Conservation (phyloP, 1,284 basidiomycete genomes). For the Coniophora puteana region DNA sequence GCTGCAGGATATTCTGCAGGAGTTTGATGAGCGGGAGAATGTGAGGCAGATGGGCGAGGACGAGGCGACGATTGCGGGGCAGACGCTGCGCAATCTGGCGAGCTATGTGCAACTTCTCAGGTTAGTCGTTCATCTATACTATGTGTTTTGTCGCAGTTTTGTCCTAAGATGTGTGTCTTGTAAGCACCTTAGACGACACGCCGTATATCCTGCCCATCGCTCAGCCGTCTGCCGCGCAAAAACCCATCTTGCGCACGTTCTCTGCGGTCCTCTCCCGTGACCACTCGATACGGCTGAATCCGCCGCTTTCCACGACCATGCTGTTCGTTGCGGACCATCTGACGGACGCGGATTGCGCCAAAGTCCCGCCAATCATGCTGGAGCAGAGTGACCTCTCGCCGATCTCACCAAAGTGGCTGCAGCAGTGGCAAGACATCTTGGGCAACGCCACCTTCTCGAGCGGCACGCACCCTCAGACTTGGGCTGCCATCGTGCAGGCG, state of each 20-base stretch:
- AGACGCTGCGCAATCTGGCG: constrained; percentile 52
- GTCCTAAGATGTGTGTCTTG: too few species aligned
- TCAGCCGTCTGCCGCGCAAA: constrained; percentile 46
- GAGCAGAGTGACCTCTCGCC: constrained; percentile 65
- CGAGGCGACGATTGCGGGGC: constrained; percentile 58
- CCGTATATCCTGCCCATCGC: constrained; percentile 52
- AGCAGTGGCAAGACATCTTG: constrained; percentile 58
- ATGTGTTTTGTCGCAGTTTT: constrained; percentile 8
- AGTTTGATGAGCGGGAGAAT: constrained; percentile 63
- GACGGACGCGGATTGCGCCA: constrained; percentile 57
- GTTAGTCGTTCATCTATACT: constrained; percentile 32
- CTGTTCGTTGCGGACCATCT: constrained; percentile 61
- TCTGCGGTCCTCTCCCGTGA: constrained; percentile 60
- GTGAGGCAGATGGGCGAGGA: constrained; percentile 60
- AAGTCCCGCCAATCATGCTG: constrained; percentile 54
- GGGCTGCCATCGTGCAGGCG: constrained; percentile 49
- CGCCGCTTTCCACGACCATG: constrained; percentile 58
- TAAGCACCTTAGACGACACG: constrained; percentile 50
- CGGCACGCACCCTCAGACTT: constrained; percentile 47
- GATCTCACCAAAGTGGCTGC: constrained; percentile 63
- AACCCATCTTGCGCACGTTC: constrained; percentile 54
- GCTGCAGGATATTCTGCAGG: constrained; percentile 67
- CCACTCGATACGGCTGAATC: constrained; percentile 50
- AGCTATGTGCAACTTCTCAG: constrained; percentile 52
- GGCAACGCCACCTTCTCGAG: constrained; percentile 46